Evolutionary conservation across 805 yeast genomes (phyloP), one percentile per base, ranked within the genome.

Genomic region (Candida cerambycidarum): DNA sequence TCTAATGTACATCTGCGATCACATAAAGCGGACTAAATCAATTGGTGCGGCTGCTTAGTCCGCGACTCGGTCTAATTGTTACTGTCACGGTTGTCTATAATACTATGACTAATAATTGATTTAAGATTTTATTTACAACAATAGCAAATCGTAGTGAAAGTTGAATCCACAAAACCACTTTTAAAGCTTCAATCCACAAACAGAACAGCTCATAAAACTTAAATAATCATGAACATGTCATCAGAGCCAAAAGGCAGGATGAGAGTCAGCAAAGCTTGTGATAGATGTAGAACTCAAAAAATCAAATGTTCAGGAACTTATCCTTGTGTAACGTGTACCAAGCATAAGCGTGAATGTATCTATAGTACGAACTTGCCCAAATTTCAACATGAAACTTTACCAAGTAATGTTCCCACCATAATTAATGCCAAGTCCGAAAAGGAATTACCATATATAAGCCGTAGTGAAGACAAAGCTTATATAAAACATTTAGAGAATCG

Each of bases 231-330:
- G 23, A 21, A 21, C 23, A 8, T 21, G 8, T 21, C 23, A 21
- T 21, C 23, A 21, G 43, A 41, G 6, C 17, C 29, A 3, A 54
- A 39, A 36, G 52, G 49, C 5, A 54, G 75, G 23, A 48, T 67
- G 44, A 56, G 80, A 34, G 82, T 77, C 8, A 61, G 66, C 41
- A 72, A 67, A 47, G 85, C 84, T 1, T 80, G 85, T 48, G 77
- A 73, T 41, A 62, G 79, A 16, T 80, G 85, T 55, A 63, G 80
- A 43, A 59, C 64, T 28, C 79, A 75, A 46, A 79, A 80, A 56
- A 75, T 76, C 44, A 79, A 80, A 51, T 80, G 85, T 55, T 69
- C 78, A 39, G 83, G 83, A 4, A 62, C 66, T 12, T 50, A 48
- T 32, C 84, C 84, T 8, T 80, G 85, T 47, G 44, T 47, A 4